Conservation (phyloP, 768 basidiomycete genomes). For the Russula abietina region DNA sequence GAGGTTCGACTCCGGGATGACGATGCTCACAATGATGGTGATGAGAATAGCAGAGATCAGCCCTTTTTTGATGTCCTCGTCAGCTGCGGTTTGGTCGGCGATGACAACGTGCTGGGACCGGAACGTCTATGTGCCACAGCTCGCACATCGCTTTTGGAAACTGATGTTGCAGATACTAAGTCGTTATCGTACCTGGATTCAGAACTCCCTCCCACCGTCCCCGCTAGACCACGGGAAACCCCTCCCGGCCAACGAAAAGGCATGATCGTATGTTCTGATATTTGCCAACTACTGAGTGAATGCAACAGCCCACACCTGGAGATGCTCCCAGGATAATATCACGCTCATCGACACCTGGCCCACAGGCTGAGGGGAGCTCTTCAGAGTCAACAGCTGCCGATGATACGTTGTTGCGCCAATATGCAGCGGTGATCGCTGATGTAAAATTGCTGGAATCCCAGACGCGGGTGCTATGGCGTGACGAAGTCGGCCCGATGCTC, state of each 20-base stretch:
- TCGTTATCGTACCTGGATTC: conserved; percentile 34
- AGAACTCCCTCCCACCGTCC: conserved; percentile 42
- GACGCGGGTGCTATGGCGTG: conserved; percentile 55
- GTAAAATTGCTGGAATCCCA: conserved; percentile 51
- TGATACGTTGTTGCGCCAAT: conserved; percentile 59
- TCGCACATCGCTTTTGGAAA: conserved; percentile 85
- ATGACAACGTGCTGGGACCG: conserved; percentile 80
- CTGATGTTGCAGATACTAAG: conserved; percentile 75
- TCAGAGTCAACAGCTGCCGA: conserved; percentile 55
- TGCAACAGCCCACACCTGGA: conserved; percentile 1
- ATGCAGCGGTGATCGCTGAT: conserved; percentile 63
- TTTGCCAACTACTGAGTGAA: not conserved
- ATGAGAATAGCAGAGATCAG: conserved; percentile 25
- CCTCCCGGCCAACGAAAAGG: conserved; percentile 30
- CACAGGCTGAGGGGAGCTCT: conserved; percentile 43
- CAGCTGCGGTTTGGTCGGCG: conserved; percentile 63
- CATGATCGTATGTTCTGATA: conserved; percentile 31
- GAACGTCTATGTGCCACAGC: conserved; percentile 76
- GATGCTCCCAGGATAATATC: conserved; percentile 26
- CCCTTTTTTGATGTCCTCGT: conserved; percentile 56
- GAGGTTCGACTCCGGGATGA: not conserved
- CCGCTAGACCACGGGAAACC: conserved; percentile 36
- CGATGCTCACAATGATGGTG: not conserved
- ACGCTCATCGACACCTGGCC: conserved; percentile 50
- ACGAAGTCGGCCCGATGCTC: conserved; percentile 58